Conservation (phyloP, 2,329 filamentous ascomycete species). For the Byssothecium circinans region DNA sequence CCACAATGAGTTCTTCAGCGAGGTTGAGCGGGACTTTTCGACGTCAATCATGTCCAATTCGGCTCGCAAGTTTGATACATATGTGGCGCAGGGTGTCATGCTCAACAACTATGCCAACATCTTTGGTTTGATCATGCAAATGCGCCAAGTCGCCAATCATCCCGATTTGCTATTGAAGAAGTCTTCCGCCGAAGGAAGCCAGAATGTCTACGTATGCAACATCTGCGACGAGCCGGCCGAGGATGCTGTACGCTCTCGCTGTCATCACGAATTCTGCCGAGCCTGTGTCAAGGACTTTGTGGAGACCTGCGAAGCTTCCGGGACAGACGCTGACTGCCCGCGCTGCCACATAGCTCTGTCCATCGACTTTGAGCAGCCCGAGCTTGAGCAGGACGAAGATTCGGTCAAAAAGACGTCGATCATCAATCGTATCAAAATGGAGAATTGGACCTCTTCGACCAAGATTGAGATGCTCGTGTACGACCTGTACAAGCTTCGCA, state of each 20-base stretch:
- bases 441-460: conserved; percentile 96
- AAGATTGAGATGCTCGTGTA: conserved; percentile 98
- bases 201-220: conserved; percentile 88
- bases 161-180: conserved; percentile 93
- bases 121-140: conserved; percentile 98
- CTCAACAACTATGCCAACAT: conserved; percentile 93
- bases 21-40: conserved; percentile 94
- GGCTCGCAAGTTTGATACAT: conserved; percentile 88
- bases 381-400: conserved; percentile 88
- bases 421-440: conserved; percentile 98
- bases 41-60: conserved; percentile 93
- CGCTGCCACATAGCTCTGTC: conserved; percentile 85
- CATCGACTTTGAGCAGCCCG: conserved; percentile 93
- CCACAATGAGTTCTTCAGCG: conserved; percentile 93
- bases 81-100: conserved; percentile 90
- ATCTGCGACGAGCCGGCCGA: conserved; percentile 97
- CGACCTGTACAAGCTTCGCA: conserved; percentile 87
- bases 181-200: conserved; percentile 72
- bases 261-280: conserved; percentile 90
- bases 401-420: conserved; percentile 93
- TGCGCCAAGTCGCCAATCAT: conserved; percentile 97
- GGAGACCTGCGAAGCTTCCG: conserved; percentile 68
- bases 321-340: conserved; percentile 71
- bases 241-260: conserved; percentile 87
- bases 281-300: conserved; percentile 80